phyloP scores from a whole-genome alignment of 1,284 basidiomycete species.

The Malassezia dermatis region DNA sequence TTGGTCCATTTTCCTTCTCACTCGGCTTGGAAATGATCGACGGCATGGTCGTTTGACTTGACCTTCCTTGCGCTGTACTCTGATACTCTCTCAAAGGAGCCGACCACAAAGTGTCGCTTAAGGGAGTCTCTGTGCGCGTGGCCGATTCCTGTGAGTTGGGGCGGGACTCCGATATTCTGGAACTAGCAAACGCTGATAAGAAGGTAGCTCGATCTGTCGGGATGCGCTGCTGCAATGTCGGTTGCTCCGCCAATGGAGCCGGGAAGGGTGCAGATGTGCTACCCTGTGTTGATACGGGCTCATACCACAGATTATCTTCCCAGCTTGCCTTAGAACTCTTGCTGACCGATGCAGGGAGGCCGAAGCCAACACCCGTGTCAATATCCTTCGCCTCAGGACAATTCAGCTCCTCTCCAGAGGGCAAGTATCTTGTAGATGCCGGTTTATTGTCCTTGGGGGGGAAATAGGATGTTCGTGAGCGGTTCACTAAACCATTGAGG shows the following conservation, averaged over 20 bases:
- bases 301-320: conserved; percentile 18
- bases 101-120: neutral
- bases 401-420: neutral
- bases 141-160: neutral
- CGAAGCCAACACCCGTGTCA: neutral
- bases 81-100: neutral
- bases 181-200: neutral
- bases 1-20: neutral
- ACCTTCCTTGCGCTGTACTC: neutral
- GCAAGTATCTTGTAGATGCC: neutral
- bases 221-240: neutral
- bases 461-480: neutral
- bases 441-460: neutral
- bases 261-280: neutral
- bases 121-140: neutral
- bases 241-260: too few relatives aligned
- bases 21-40: neutral
- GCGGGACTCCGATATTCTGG: neutral
- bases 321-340: conserved; percentile 8
- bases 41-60: neutral
- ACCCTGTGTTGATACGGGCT: neutral
- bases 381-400: neutral
- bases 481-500: neutral
- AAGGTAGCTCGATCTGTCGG: neutral
- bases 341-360: neutral